These are phyloP conservation scores for Amyloporia xantha DNA, from an alignment of 768 basidiomycete species.

Conservation along the genomic window DNA sequence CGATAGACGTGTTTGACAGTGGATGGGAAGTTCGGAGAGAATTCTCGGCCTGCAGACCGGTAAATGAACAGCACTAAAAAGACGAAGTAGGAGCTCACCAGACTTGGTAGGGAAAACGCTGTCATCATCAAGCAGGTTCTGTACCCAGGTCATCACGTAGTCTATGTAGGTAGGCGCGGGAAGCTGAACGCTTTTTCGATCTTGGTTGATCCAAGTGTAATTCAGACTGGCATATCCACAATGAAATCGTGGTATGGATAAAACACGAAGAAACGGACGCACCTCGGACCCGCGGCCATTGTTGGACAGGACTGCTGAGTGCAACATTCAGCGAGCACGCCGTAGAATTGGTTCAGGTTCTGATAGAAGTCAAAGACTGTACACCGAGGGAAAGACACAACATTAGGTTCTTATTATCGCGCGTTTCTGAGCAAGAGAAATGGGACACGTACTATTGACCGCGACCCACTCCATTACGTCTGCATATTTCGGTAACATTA, in stretches of 20 bases:
- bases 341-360: conserved; percentile 96
- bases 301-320: conserved; percentile 84
- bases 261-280: conserved; percentile 24
- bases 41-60: conserved; percentile 61
- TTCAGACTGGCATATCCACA: conserved; percentile 51
- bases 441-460: conserved; percentile 66
- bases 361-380: conserved; percentile 98
- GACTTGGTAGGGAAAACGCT: conserved; percentile 92
- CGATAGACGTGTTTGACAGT: conserved; percentile 93
- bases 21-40: conserved; percentile 82
- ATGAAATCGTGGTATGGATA: background rate
- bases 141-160: conserved; percentile 96
- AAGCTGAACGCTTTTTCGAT: conserved; percentile 78
- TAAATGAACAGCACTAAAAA: background rate
- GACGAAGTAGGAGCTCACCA: conserved; percentile 41
- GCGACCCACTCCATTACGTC: conserved; percentile 98
- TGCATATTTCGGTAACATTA: conserved; percentile 91
- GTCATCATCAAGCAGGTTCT: conserved; percentile 92
- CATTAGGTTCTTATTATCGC: background rate
- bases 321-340: conserved; percentile 88
- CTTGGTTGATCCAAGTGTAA: conserved; percentile 92
- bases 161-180: conserved; percentile 96
- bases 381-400: background rate
- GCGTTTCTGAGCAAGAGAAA: background rate
- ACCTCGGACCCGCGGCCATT: conserved; percentile 89